Conservation (phyloP, 169 alveolate species). For the Cyclospora cayetanensis region DNA sequence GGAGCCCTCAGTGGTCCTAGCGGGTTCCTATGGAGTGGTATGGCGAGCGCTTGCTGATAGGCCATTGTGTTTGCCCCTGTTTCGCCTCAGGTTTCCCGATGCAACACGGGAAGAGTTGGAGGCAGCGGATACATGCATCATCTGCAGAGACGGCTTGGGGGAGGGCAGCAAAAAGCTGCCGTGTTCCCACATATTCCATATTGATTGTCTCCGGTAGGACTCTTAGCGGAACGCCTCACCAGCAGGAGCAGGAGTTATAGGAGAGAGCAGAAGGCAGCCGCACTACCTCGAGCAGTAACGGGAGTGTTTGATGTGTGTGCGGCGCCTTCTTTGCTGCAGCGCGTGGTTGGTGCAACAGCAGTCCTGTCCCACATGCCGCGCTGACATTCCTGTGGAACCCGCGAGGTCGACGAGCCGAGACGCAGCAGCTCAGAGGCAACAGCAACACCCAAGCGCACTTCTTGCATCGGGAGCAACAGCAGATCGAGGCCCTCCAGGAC, state of each 20-base stretch:
- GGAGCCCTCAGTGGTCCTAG: neutral
- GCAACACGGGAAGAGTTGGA: conserved; percentile 86
- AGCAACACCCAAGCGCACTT: neutral
- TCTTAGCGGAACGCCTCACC: neutral
- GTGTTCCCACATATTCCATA: conserved; percentile 85
- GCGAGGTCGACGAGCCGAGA: neutral
- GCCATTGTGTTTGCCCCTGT: neutral
- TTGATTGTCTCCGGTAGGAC: conserved; percentile 66
- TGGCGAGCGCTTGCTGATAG: neutral
- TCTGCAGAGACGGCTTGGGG: conserved; percentile 86
- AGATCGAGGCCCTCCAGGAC: neutral
- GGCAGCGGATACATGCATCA: conserved; percentile 87
- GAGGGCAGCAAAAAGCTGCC: conserved; percentile 84
- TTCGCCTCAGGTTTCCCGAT: conserved; percentile 79
- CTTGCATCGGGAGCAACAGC: neutral
- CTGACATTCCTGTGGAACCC: conserved; percentile 33
- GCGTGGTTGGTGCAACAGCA: conserved; percentile 70
- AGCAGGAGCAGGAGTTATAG: neutral
- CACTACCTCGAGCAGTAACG: too few species aligned
- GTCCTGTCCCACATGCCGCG: conserved; percentile 69
- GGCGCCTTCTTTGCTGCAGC: neutral
- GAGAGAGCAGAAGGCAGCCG: neutral
- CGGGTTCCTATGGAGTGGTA: neutral
- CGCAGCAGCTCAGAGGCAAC: neutral
- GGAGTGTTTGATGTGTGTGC: too few species aligned